A percentile compares a stretch with the other conserved stretches of the same genome.
Conservation (phyloP, 352 stramenopile species). For the Phytophthora cactorum region DNA sequence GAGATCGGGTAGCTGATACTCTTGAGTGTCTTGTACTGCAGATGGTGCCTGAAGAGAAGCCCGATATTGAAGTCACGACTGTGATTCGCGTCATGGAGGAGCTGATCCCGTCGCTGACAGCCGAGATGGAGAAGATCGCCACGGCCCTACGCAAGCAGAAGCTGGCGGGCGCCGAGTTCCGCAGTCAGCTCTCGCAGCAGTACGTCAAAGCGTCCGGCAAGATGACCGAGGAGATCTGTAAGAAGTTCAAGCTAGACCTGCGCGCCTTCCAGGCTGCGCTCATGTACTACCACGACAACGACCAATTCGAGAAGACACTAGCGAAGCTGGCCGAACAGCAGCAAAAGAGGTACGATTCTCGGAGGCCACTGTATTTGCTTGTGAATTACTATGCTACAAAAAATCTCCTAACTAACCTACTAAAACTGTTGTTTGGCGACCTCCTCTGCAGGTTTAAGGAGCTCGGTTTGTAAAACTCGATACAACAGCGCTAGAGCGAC, state of each 20-base stretch:
- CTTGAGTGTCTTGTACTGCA: slow-evolving; percentile 19
- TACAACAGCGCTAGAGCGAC: not conserved
- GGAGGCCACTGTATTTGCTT: slow-evolving; percentile 29
- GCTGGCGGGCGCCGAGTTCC: slow-evolving; percentile 48
- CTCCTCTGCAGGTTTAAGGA: slow-evolving; percentile 51
- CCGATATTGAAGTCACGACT: slow-evolving; percentile 59
- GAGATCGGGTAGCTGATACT: slow-evolving; percentile 2
- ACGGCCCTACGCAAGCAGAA: slow-evolving; percentile 41
- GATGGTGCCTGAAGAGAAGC: slow-evolving; percentile 66
- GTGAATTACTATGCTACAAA: slow-evolving; percentile 25
- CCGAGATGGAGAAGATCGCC: slow-evolving; percentile 76
- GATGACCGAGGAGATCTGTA: slow-evolving; percentile 62
- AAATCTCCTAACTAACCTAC: slow-evolving; percentile 23
- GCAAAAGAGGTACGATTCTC: slow-evolving; percentile 56
- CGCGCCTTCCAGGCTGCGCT: slow-evolving; percentile 75
- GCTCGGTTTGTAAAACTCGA: slow-evolving; percentile 48
- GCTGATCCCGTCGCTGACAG: slow-evolving; percentile 72
- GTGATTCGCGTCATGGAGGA: slow-evolving; percentile 75
- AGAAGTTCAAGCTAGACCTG: slow-evolving; percentile 60
- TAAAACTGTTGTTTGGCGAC: slow-evolving; percentile 16
- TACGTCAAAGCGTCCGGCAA: slow-evolving; percentile 75
- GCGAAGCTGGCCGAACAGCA: slow-evolving; percentile 69
- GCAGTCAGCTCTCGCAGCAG: slow-evolving; percentile 58
- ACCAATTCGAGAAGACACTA: slow-evolving; percentile 65
- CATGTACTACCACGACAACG: slow-evolving; percentile 82